phyloP scores from a whole-genome alignment of 352 stramenopile species.

The Pythium insidiosum region DNA sequence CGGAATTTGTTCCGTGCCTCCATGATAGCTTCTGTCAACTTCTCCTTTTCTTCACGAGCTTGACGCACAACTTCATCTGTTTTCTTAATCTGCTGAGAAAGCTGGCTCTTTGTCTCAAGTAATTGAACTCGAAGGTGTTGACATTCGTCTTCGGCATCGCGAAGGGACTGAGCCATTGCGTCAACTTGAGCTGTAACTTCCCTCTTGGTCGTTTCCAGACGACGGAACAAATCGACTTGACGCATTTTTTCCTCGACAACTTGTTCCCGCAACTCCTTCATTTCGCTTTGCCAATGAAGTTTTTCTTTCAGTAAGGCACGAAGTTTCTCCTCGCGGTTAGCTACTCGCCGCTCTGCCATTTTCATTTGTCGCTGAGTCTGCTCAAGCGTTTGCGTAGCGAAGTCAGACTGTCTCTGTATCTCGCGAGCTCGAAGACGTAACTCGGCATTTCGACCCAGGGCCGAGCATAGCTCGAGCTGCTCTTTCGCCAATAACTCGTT shows the following conservation, averaged over 20 bases:
- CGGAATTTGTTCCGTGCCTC: conserved; percentile 51
- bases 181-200: conserved; percentile 32
- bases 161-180: conserved; percentile 19
- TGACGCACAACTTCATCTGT: conserved; percentile 41
- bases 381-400: conserved; percentile 32
- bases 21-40: conserved; percentile 36
- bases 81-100: conserved; percentile 29
- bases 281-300: conserved; percentile 54
- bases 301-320: conserved; percentile 57
- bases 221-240: conserved; percentile 51
- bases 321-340: conserved; percentile 58
- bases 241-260: conserved; percentile 69
- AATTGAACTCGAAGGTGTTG: conserved; percentile 23
- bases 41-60: conserved; percentile 48
- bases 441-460: conserved; percentile 56
- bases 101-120: conserved; percentile 30
- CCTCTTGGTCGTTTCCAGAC: conserved; percentile 40
- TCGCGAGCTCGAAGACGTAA: conserved; percentile 45
- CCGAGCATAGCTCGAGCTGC: conserved; percentile 46
- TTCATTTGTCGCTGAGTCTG: conserved; percentile 55
- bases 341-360: conserved; percentile 36
- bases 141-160: conserved; percentile 35
- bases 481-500: conserved; percentile 20
- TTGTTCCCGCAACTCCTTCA: conserved; percentile 46
- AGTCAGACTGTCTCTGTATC: conserved; percentile 39